Evolutionary conservation across 805 yeast genomes (phyloP), one percentile per base, ranked within the genome.

Genomic region (Sungouiozyma ichnusensis): DNA sequence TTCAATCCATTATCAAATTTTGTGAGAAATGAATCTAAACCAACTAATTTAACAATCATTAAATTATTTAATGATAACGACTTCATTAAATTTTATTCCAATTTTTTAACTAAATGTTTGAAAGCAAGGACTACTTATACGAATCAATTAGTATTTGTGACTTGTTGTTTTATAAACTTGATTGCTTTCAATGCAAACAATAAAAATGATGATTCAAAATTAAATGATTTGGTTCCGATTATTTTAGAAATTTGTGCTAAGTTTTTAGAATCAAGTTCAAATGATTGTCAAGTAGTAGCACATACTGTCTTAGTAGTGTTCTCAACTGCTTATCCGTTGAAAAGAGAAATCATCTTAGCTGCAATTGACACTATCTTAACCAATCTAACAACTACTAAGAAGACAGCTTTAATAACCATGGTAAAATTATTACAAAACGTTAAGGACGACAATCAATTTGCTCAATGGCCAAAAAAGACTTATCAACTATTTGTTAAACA

Each of bases 291-390:
- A 58, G 72, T 85, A 45, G 81, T 95, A 16, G 86, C 90, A 2
- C 90, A 85, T 59, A 83, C 95, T 38, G 68, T 87, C 13, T 58
- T 90, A 18, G 75, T 90, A 0, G 95, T 90, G 2, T 65, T 88
- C 40, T 74, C 82, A 4, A 71, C 90, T 3, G 81, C 90, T 37
- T 71, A 79, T 38, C 81, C 85, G 5, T 68, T 92, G 34, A 70
- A 52, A 31, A 58, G 56, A 27, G 67, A 71, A 13, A 74, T 83
- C 14, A 62, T 77, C 15, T 62, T 71, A 39, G 86, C 87, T 4
- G 75, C 84, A 1, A 68, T 74, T 29, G 76, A 73, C 45, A 76
- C 83, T 1, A 72, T 83, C 19, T 62, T 77, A 29, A 48, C 68
- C 11, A 68, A 66, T 47, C 67, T 77, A 56, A 58, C 58, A 35